Evolutionary conservation across 2,329 filamentous ascomycete genomes (phyloP), one percentile per base, ranked within the genome.

Genomic region (Penicillium capsulatum): DNA sequence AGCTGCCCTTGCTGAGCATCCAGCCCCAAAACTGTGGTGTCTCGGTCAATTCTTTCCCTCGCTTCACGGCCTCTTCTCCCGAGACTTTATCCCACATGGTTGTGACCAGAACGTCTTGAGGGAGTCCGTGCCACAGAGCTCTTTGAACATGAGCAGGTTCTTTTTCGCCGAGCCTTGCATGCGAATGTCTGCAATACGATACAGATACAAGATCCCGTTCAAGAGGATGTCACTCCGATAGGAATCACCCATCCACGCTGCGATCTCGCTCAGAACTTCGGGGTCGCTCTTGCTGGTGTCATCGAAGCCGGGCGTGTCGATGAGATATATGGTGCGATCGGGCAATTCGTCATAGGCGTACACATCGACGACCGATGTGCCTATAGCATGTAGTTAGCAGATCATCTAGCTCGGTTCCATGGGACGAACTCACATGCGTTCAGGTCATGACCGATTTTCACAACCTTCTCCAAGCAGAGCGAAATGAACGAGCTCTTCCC

Each of bases 221-320:
- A 67, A 47, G 3, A 37, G 38, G n/a, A 55, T 43, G 2, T 48
- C 19, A n/a, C 34, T 47, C n/a, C n/a, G 6, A 10, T 63, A 67
- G 0, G 50, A 42, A 1, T 31, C 34, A 1, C 36, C 44, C 1
- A 71, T 43, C 48, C 56, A 68, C 2, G 17, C 40, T 0, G 61
- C 58, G 13, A 70, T 58, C 15, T 60, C 54, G 1, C 37, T 33
- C 1, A 72, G 48, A 2, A 71, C 55, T 2, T 70, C 65, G 0
- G 59, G 49, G 26, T 72, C 67, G 3, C 42, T 51, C 2, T 48
- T 26, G 14, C 53, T 38, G 1, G 60, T 69, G 37, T 71, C 67
- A 35, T 70, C 54, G 40, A 71, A 71, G 0, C 69, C 68, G 0
- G 67, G 66, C 0, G 68, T 70, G 37, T 71, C 68, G 28, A 71